Conservation (phyloP, 1,284 basidiomycete genomes). For the Wallemia hederae region DNA sequence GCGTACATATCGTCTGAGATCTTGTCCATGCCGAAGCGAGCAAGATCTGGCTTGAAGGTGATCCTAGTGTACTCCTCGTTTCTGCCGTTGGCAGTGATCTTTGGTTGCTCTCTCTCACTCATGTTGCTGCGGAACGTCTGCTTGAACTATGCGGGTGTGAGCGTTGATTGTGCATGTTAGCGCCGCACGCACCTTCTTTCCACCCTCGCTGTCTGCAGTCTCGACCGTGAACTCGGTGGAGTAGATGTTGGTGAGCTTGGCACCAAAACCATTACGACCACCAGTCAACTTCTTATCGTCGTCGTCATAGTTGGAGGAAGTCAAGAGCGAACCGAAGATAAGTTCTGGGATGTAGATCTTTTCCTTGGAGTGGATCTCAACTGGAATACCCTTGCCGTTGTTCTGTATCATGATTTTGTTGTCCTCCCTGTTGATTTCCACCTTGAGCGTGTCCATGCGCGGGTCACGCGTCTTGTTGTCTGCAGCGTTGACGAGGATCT, state of each 20-base stretch:
- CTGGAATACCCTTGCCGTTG: conserved; percentile 86
- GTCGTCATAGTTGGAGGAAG: conserved; percentile 94
- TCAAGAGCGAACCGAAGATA: conserved; percentile 21
- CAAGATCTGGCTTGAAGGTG: conserved; percentile 76
- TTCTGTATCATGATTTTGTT: conserved; percentile 77
- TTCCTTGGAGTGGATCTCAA: conserved; percentile 80
- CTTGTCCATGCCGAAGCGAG: conserved; percentile 64
- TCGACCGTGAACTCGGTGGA: conserved; percentile 92
- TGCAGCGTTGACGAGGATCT: conserved; percentile 95
- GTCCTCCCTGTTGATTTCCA: conserved; percentile 56
- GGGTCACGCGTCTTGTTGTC: conserved; percentile 60
- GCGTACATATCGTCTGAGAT: conserved; percentile 82
- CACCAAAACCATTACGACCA: conserved; percentile 94
- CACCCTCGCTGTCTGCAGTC: conserved; percentile 63
- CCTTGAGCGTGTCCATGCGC: conserved; percentile 63
- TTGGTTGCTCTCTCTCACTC: conserved; percentile 54
- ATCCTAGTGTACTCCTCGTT: conserved; percentile 82
- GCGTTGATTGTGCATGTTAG: not conserved
- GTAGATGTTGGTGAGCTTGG: conserved; percentile 95
- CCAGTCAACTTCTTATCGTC: conserved; percentile 97
- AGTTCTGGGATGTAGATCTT: conserved; percentile 59
- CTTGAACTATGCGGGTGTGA: conserved; percentile 27
- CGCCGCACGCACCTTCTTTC: conserved; percentile 27
- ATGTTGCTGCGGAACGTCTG: conserved; percentile 91
- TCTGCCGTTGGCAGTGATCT: conserved; percentile 67